Evolutionary conservation across 345 rosid genomes (phyloP).

Genomic region (Geranium brycei): DNA sequence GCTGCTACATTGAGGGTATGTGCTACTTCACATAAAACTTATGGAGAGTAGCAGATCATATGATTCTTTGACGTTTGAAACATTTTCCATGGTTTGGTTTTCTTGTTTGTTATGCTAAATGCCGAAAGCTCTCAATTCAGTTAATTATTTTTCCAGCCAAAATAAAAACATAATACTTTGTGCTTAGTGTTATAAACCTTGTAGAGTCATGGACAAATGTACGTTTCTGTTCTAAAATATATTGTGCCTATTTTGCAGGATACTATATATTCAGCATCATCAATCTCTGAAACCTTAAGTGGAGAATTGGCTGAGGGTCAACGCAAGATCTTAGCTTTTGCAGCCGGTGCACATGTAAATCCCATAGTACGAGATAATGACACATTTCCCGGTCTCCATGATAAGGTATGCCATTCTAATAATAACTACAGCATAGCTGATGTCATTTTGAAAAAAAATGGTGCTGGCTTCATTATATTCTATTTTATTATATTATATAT

Average conservation of each 20-base stretch:
- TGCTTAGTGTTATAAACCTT: background rate
- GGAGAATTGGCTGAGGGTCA: slow-evolving; percentile 61
- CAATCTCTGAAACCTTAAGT: slow-evolving; percentile 40
- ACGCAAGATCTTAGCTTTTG: slow-evolving; percentile 49
- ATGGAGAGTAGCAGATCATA: background rate
- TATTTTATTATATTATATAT: background rate
- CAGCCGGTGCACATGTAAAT: slow-evolving; percentile 43
- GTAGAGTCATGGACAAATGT: background rate
- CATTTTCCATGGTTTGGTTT: background rate
- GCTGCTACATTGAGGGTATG: slow-evolving; percentile 51
- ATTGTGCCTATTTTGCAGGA: slow-evolving; percentile 28
- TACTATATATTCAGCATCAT: slow-evolving; percentile 46
- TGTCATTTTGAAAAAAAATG: too few species aligned
- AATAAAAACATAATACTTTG: too few species aligned
- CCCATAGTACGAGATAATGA: slow-evolving; percentile 44
- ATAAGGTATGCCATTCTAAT: slow-evolving; percentile 25
- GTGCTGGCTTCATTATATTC: background rate
- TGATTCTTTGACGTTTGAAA: background rate
- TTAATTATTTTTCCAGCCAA: background rate
- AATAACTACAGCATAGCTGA: background rate
- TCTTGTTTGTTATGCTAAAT: background rate
- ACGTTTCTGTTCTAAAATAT: background rate
- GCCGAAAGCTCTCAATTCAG: background rate
- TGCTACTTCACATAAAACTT: slow-evolving; percentile 6
- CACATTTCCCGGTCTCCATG: slow-evolving; percentile 39